A percentile compares a stretch with the other conserved stretches of the same genome.
These are phyloP conservation scores for Cyclotella baltica DNA, from an alignment of 108 stramenopile genomes.

Conservation along the genomic window DNA sequence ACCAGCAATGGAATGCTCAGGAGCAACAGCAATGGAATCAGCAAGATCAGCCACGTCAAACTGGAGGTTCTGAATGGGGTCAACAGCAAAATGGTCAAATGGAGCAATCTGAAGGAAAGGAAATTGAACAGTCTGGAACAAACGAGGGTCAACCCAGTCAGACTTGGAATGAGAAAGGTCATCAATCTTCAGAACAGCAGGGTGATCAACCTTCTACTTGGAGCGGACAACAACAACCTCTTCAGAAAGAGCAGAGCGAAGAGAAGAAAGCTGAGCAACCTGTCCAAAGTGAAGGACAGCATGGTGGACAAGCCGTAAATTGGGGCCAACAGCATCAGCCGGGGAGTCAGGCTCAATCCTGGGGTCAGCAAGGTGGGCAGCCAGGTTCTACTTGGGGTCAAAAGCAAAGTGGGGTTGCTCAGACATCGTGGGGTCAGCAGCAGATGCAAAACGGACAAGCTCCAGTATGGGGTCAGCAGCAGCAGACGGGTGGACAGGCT, in stretches of 20 bases:
- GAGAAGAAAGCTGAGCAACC: constrained; percentile 13
- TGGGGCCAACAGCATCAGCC: neutral
- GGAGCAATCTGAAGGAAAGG: too few species aligned
- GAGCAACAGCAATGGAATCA: neutral
- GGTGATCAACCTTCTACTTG: neutral
- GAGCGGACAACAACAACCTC: constrained; percentile 21
- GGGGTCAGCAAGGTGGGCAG: constrained; percentile 7
- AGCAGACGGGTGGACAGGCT: neutral
- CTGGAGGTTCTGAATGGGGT: too few species aligned
- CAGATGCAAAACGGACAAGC: constrained; percentile 27
- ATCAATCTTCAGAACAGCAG: constrained; percentile 5
- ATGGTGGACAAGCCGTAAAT: constrained; percentile 12
- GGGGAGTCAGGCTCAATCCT: neutral
- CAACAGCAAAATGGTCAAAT: too few species aligned
- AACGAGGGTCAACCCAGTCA: neutral
- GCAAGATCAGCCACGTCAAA: constrained; percentile 7
- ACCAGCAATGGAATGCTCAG: neutral
- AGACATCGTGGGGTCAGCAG: too few species aligned
- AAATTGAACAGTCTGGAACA: neutral
- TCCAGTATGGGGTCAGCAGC: neutral
- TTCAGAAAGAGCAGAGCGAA: constrained; percentile 1
- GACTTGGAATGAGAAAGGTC: constrained; percentile 3
- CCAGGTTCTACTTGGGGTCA: too few species aligned
- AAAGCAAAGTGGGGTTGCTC: too few species aligned
- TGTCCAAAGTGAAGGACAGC: neutral